Base-by-base conservation (phyloP, 176 grass and related monocot species). In the Microstegium vimineum region DNA sequence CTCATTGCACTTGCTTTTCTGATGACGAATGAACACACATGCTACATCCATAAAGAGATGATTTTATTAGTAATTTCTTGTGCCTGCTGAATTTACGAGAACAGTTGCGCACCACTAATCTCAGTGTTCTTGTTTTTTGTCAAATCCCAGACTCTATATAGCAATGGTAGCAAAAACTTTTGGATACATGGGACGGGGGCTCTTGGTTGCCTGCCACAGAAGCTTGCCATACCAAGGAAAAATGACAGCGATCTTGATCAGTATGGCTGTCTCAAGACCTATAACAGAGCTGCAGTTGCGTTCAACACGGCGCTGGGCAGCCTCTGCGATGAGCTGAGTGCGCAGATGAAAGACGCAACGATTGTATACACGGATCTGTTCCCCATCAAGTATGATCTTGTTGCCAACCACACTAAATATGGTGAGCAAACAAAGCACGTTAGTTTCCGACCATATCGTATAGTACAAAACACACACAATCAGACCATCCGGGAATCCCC, bases 161-260 rank as follows among this genome's bases (percentile, higher is more conserved):
- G 68, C 33, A 89, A 76, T 9, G 89, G 92, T 16, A 90, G 91
- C 14, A 79, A 38, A 59, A 94, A 90, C 27, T 97, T 97, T 56
- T 97, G 94, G 94, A 66, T 97, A 61, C 90, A 94, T 7, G 93
- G 87, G 31, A 92, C 89, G 1, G 88, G 92, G 4, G 91, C 94
- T 52, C 81, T 94, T 2, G 94, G 94, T 8, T 97, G 94, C 77
- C 89, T 97, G 74, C 94, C 94, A 61, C 90, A 97, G 76, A 97
- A 90, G 83, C 92, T 97, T n/a, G 41, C 94, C 2, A 82, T 90
- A 51, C 83, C 77, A 4, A 80, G 87, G 38, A 89, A 90, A 64
- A 83, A 90, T 2, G 63, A 90, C 68, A 92, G 67, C 0, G 83
- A 80, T 47, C 85, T 94, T 28, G 92, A 97, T 65, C 62, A 43